A percentile compares a stretch with the other conserved stretches of the same genome.
Conservation (phyloP, 257 asterid genomes). For the Solanum sitiens region DNA sequence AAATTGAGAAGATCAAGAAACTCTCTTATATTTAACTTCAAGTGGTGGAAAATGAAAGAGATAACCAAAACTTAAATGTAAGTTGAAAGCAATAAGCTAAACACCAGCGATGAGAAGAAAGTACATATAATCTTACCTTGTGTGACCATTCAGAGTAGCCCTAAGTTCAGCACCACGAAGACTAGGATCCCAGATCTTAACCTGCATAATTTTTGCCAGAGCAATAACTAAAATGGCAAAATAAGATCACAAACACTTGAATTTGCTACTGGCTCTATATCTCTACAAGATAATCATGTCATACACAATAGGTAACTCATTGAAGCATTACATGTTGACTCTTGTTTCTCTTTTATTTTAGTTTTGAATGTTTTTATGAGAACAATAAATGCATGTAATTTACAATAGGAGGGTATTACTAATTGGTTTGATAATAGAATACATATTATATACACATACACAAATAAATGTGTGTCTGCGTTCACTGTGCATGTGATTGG, state of each 20-base stretch:
- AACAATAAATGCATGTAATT: neutral
- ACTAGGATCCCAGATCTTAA: slow-evolving; percentile 94
- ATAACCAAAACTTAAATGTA: neutral
- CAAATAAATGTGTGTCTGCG: neutral
- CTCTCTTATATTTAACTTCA: neutral
- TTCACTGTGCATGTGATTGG: neutral
- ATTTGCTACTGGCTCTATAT: neutral
- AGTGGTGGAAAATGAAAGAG: neutral
- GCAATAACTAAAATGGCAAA: neutral
- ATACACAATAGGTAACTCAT: neutral
- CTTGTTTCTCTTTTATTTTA: neutral
- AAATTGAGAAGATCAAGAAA: neutral
- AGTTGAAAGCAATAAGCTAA: neutral
- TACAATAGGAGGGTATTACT: neutral
- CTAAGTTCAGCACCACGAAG: slow-evolving; percentile 89
- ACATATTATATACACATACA: neutral
- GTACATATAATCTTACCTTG: slow-evolving; percentile 36
- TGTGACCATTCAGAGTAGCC: slow-evolving; percentile 88
- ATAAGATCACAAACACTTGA: neutral
- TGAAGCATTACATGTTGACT: neutral
- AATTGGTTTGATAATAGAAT: neutral
- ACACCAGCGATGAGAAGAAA: neutral
- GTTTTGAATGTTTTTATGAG: neutral
- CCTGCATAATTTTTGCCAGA: slow-evolving; percentile 30
- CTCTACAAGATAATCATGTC: neutral